Conservation (phyloP, 2,329 filamentous ascomycete genomes). For the Trichoderma breve region DNA sequence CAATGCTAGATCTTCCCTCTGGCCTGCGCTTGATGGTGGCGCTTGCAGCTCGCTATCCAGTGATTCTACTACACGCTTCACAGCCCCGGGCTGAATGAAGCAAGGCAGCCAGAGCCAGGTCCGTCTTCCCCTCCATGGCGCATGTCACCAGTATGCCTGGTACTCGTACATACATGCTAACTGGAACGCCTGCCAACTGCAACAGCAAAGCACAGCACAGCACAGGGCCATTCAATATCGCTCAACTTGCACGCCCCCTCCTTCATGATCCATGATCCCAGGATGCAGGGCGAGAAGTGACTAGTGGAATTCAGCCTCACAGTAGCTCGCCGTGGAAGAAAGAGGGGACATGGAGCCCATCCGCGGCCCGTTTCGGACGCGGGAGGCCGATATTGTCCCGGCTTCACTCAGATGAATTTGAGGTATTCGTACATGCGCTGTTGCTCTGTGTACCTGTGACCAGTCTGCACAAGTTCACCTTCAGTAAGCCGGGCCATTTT, state of each 20-base stretch:
- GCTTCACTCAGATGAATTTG: background rate
- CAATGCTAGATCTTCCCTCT: background rate
- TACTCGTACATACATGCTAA: background rate
- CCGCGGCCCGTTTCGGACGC: background rate
- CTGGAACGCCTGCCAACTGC: background rate
- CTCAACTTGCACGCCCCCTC: slow-evolving; percentile 10
- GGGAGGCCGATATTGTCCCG: background rate
- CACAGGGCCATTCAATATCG: background rate
- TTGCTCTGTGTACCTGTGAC: background rate
- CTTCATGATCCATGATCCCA: background rate
- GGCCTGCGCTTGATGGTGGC: background rate
- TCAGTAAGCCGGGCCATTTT: background rate
- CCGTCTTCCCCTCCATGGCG: background rate
- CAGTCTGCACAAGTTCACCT: too few species aligned
- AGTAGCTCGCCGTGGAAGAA: background rate
- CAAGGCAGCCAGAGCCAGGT: background rate
- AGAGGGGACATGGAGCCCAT: background rate
- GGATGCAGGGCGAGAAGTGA: background rate
- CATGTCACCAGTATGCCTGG: background rate
- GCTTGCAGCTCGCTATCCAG: background rate
- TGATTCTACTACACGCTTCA: background rate
- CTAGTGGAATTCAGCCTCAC: slow-evolving; percentile 16
- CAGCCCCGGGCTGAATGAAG: slow-evolving; percentile 19
- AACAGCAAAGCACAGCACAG: background rate
- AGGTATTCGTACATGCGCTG: background rate